These are phyloP conservation scores for Fusarium mexicanum DNA, from an alignment of 2,329 filamentous ascomycete genomes.

Conservation along the genomic window DNA sequence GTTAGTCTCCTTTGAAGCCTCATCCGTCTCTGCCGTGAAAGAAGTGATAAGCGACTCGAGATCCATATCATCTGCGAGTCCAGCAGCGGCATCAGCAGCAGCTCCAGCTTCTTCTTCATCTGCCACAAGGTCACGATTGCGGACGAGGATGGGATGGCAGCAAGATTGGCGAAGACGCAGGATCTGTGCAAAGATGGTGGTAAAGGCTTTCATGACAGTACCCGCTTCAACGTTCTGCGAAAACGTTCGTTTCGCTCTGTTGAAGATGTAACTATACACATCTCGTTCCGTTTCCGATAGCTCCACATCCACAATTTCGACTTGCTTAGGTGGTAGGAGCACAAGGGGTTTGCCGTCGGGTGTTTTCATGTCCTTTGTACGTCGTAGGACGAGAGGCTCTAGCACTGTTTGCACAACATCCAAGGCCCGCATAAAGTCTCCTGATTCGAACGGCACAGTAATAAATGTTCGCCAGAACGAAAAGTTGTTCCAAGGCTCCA, in stretches of 20 bases:
- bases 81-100: slow-evolving; percentile 80
- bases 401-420: slow-evolving; percentile 98
- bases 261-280: slow-evolving; percentile 92
- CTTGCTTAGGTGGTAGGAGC: slow-evolving; percentile 78
- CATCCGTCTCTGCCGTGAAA: slow-evolving; percentile 77
- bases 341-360: slow-evolving; percentile 81
- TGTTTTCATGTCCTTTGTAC: slow-evolving; percentile 98
- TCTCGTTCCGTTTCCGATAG: slow-evolving; percentile 85
- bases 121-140: slow-evolving; percentile 83
- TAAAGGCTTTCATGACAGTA: slow-evolving; percentile 93
- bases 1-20: slow-evolving; percentile 68
- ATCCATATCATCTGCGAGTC: slow-evolving; percentile 95
- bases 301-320: slow-evolving; percentile 89
- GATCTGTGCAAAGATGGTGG: slow-evolving; percentile 97
- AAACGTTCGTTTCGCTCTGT: slow-evolving; percentile 83
- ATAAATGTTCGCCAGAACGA: slow-evolving; percentile 99
- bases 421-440: slow-evolving; percentile 90
- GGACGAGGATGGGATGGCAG: slow-evolving; percentile 89
- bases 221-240: slow-evolving; percentile 88
- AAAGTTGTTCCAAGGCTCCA: slow-evolving; percentile 98
- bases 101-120: slow-evolving; percentile 85
- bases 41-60: slow-evolving; percentile 84
- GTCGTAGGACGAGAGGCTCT: slow-evolving; percentile 91
- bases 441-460: slow-evolving; percentile 94
- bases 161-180: slow-evolving; percentile 91